These are phyloP conservation scores for Termitomyces sp. DNA, from an alignment of 768 basidiomycete species.

Conservation along the genomic window DNA sequence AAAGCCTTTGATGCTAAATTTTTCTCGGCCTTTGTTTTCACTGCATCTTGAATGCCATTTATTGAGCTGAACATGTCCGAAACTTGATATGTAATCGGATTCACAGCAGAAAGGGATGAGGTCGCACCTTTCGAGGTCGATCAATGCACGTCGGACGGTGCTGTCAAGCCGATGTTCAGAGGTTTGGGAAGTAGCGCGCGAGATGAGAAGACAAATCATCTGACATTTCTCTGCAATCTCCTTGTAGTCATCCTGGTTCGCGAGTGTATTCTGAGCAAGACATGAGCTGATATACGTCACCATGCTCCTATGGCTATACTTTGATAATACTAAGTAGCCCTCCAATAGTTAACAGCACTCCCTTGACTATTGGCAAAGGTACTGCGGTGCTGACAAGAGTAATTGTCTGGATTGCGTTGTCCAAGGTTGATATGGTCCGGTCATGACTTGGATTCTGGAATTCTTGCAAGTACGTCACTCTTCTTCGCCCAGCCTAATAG, in stretches of 20 bases:
- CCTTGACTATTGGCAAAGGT: not conserved
- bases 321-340: constrained; percentile 4
- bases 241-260: constrained; percentile 3
- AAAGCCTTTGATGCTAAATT: no score
- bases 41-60: no score
- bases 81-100: no score
- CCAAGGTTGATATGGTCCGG: not conserved
- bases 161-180: not conserved
- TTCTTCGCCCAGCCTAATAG: no score
- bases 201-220: constrained; percentile 5
- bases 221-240: not conserved
- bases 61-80: no score
- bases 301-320: not conserved
- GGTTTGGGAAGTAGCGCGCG: constrained; percentile 1
- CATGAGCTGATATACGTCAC: not conserved
- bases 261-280: not conserved
- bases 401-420: constrained; percentile 1
- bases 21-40: no score
- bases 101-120: no score
- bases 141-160: no score
- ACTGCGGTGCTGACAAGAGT: not conserved
- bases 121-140: no score
- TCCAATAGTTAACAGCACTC: constrained; percentile 1
- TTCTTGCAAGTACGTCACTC: no score
- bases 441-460: not conserved